Percentiles rank a stretch among this genome's conserved stretches.
Evolutionary conservation across 2,329 filamentous ascomycete species (phyloP).

Genomic region (Aspergillus tanneri): DNA sequence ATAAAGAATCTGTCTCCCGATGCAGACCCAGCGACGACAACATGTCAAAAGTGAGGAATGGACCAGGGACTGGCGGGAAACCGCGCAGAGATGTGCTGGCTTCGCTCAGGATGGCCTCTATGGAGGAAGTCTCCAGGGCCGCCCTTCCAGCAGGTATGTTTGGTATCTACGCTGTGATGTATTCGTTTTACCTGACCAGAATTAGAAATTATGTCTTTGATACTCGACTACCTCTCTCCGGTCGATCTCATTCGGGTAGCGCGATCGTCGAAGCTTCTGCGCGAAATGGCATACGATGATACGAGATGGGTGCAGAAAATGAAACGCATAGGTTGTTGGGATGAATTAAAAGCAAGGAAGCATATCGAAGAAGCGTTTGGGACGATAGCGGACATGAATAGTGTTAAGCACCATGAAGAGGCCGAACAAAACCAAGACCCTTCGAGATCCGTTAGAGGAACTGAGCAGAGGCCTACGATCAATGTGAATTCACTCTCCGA

Average conservation of each 20-base stretch:
- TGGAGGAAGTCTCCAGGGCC: conserved; percentile 71
- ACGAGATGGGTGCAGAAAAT: conserved; percentile 88
- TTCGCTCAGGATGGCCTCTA: conserved; percentile 75
- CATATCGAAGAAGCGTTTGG: conserved; percentile 69
- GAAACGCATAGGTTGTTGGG: conserved; percentile 86
- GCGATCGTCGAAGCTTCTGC: conserved; percentile 77
- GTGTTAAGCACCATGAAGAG: conserved; percentile 28
- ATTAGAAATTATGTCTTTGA: conserved; percentile 78
- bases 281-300: conserved; percentile 99
- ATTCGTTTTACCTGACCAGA: conserved; percentile 22
- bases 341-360: conserved; percentile 79
- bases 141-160: conserved; percentile 74
- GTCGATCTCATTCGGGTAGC: conserved; percentile 83
- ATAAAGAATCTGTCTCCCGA: conserved; percentile 20
- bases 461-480: conserved; percentile 18
- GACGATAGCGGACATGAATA: conserved; percentile 29
- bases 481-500: conserved; percentile 51
- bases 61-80: conserved; percentile 30
- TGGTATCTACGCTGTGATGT: not conserved
- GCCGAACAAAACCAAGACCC: conserved; percentile 16
- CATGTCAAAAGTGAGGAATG: conserved; percentile 54
- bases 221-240: conserved; percentile 86
- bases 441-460: conserved; percentile 16
- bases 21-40: conserved; percentile 27
- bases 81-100: conserved; percentile 62